Conservation (phyloP, 257 asterid genomes). For the Penstemon newberryi region DNA sequence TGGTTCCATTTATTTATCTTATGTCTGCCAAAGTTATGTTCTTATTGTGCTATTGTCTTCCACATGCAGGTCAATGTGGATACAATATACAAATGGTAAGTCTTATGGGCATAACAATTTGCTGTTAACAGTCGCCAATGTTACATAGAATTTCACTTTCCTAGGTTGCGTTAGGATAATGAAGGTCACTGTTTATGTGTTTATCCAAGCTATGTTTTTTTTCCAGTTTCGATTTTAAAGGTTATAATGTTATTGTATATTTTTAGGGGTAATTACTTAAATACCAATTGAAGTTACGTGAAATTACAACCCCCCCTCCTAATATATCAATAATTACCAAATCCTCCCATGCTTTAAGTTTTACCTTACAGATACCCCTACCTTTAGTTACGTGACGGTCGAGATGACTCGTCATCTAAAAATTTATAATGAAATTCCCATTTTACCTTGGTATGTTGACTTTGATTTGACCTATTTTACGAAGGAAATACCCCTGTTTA, state of each 20-base stretch:
- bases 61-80: conserved; percentile 84
- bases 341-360: too few relatives aligned
- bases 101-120: conserved; percentile 4
- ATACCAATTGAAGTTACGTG: too few relatives aligned
- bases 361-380: too few relatives aligned
- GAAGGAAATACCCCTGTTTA: too few relatives aligned
- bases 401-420: too few relatives aligned
- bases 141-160: neutral
- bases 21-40: conserved; percentile 20
- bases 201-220: conserved; percentile 15
- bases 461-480: too few relatives aligned
- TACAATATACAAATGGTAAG: conserved; percentile 65
- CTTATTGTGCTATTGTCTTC: conserved; percentile 33
- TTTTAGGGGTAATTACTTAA: too few relatives aligned
- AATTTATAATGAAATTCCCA: too few relatives aligned
- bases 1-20: conserved; percentile 26
- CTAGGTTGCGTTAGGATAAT: conserved; percentile 7
- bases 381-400: too few relatives aligned
- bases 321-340: too few relatives aligned
- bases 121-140: neutral
- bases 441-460: too few relatives aligned
- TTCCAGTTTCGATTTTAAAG: conserved; percentile 13
- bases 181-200: conserved; percentile 9
- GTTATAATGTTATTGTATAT: conserved; percentile 14
- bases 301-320: too few relatives aligned